Evolutionary conservation across 306 rosid genomes (phyloP).

Genomic region (Fragaria vesca): DNA sequence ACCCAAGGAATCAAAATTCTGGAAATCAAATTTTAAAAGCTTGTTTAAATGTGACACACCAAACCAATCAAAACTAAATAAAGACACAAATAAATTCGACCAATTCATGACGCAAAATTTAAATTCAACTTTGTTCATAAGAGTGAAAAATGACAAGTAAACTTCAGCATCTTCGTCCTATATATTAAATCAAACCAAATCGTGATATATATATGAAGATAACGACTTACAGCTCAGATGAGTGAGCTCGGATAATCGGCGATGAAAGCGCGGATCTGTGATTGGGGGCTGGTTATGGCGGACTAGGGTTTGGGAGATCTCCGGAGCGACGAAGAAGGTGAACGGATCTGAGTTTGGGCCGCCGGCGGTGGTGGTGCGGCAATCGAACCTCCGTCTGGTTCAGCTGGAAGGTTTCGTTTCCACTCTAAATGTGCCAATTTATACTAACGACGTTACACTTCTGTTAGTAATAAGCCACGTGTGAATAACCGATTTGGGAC

Average conservation of each 20-base stretch:
- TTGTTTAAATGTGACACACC: neutral
- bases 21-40: too few relatives aligned
- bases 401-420: neutral
- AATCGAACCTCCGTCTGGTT: neutral
- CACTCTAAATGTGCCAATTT: neutral
- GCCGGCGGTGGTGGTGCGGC: too few relatives aligned
- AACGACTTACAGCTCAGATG: neutral
- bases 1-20: too few relatives aligned
- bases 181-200: too few relatives aligned
- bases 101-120: neutral
- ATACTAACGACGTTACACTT: neutral
- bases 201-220: too few relatives aligned
- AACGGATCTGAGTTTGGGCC: neutral
- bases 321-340: too few relatives aligned
- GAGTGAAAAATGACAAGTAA: neutral
- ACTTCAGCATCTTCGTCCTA: neutral
- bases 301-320: neutral
- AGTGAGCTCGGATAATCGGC: neutral
- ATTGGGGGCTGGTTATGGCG: too few relatives aligned
- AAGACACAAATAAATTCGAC: neutral
- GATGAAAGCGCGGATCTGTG: neutral
- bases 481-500: neutral
- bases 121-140: too few relatives aligned
- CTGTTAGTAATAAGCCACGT: neutral
- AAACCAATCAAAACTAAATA: too few relatives aligned